Conservation (phyloP, 805 yeast genomes). For the Spathaspora hagerdaliae region DNA sequence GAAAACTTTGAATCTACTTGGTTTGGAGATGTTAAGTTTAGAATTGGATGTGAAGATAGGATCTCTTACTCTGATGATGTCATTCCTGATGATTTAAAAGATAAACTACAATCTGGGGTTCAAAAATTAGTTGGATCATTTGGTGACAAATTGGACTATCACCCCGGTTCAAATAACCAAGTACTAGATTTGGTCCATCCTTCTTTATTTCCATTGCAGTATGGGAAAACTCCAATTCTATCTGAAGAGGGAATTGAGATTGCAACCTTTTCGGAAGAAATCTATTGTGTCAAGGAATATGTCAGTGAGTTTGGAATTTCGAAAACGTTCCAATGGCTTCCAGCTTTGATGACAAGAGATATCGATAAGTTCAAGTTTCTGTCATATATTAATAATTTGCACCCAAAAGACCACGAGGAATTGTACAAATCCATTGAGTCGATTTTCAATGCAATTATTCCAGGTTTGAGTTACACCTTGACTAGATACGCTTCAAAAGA, state of each 20-base stretch:
- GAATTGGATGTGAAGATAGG: conserved; percentile 16
- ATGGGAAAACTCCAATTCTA: conserved; percentile 21
- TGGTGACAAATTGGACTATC: conserved; percentile 25
- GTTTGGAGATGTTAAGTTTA: conserved; percentile 8
- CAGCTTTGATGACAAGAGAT: conserved; percentile 17
- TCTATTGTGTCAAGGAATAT: conserved; percentile 8
- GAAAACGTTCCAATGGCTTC: conserved; percentile 34
- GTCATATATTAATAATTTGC: conserved; percentile 40
- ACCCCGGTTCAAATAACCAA: conserved; percentile 33
- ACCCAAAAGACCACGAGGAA: conserved; percentile 21
- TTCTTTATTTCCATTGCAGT: conserved; percentile 32
- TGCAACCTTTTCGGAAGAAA: conserved; percentile 8
- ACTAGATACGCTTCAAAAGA: conserved; percentile 18
- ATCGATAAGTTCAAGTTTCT: conserved; percentile 11
- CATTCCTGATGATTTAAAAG: conserved; percentile 9
- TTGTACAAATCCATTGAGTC: conserved; percentile 28
- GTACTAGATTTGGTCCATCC: conserved; percentile 41
- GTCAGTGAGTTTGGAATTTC: conserved; percentile 15
- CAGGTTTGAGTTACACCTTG: conserved; percentile 27
- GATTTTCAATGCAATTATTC: conserved; percentile 24
- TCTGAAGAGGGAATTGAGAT: conserved; percentile 5
- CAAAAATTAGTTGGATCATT: conserved; percentile 12
- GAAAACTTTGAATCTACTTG: conserved; percentile 10
- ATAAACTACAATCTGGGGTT: conserved; percentile 8
- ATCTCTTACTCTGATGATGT: conserved; percentile 15